A percentile compares a stretch with the other conserved stretches of the same genome.
phyloP scores from a whole-genome alignment of 1,284 basidiomycete genomes.

The Coniferiporia weirii region DNA sequence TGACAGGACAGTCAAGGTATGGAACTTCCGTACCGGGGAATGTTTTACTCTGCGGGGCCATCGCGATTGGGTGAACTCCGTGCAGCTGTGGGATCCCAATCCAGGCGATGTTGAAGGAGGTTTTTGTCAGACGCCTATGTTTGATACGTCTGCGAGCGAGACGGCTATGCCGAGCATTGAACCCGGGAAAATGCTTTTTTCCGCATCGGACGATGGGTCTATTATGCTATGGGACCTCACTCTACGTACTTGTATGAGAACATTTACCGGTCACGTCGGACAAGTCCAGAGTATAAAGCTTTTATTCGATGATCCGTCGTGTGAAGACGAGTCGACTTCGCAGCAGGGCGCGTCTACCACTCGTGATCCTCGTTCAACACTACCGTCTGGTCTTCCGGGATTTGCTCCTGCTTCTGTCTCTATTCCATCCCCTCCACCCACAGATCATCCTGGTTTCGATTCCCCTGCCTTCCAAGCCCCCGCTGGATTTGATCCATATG shows the following conservation, averaged over 20 bases:
- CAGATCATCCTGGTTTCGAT: slow-evolving; percentile 23
- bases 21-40: slow-evolving; percentile 92
- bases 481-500: slow-evolving; percentile 21
- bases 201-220: slow-evolving; percentile 90
- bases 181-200: slow-evolving; percentile 91
- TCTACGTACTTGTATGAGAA: slow-evolving; percentile 74
- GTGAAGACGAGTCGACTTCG: slow-evolving; percentile 22
- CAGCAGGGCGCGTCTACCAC: not conserved
- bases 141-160: slow-evolving; percentile 25
- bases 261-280: slow-evolving; percentile 87
- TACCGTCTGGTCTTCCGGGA: slow-evolving; percentile 21
- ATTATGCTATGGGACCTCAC: slow-evolving; percentile 95
- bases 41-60: slow-evolving; percentile 94
- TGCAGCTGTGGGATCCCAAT: slow-evolving; percentile 85
- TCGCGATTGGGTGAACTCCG: slow-evolving; percentile 94
- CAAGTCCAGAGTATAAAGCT: slow-evolving; percentile 92
- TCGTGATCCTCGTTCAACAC: slow-evolving; percentile 18
- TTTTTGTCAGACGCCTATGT: slow-evolving; percentile 31
- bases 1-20: slow-evolving; percentile 87
- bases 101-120: slow-evolving; percentile 28
- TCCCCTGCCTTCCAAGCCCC: slow-evolving; percentile 19
- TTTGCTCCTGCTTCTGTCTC: slow-evolving; percentile 23
- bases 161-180: slow-evolving; percentile 50
- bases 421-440: slow-evolving; percentile 17
- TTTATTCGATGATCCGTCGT: slow-evolving; percentile 55